phyloP scores from a whole-genome alignment of 208 protist genomes.

The Wallacemonas sp. region DNA sequence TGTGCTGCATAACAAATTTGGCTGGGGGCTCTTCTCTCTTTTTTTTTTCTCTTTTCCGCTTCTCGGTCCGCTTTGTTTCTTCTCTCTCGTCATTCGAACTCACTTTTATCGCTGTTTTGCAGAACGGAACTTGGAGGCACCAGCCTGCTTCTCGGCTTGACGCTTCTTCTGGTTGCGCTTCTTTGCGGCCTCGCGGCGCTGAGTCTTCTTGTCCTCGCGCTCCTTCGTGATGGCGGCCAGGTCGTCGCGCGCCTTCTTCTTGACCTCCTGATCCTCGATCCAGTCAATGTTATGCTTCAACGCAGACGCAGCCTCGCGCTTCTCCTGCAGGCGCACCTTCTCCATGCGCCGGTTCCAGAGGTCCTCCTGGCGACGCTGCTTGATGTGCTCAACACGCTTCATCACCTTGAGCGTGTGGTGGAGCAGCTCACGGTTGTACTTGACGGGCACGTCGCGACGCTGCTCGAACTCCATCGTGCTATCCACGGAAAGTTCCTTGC shows the following conservation, averaged over 20 bases:
- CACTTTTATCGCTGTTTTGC: constrained; percentile 51
- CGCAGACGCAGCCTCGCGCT: constrained; percentile 77
- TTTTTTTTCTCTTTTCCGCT: not conserved
- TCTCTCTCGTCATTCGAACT: not conserved
- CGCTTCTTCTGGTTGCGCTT: constrained; percentile 69
- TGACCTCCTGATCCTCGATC: constrained; percentile 86
- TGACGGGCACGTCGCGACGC: constrained; percentile 96
- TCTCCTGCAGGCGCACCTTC: constrained; percentile 65
- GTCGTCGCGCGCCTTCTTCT: constrained; percentile 82
- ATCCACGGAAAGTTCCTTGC: constrained; percentile 99
- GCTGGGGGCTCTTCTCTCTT: not conserved
- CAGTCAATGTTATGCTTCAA: constrained; percentile 95
- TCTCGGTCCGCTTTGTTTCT: not conserved
- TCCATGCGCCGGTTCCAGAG: constrained; percentile 94
- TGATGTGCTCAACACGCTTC: constrained; percentile 97
- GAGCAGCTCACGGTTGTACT: constrained; percentile 99
- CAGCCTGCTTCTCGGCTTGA: constrained; percentile 60
- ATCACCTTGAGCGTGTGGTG: constrained; percentile 96
- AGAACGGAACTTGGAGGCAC: constrained; percentile 41
- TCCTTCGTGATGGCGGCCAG: constrained; percentile 73
- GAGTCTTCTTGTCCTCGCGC: constrained; percentile 68
- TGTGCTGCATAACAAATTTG: not conserved
- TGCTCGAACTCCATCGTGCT: constrained; percentile 99
- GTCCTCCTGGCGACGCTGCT: constrained; percentile 89
- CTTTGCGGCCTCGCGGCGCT: constrained; percentile 73